Conservation (phyloP, 2,329 filamentous ascomycete species). For the Hirsutella minnesotensis region DNA sequence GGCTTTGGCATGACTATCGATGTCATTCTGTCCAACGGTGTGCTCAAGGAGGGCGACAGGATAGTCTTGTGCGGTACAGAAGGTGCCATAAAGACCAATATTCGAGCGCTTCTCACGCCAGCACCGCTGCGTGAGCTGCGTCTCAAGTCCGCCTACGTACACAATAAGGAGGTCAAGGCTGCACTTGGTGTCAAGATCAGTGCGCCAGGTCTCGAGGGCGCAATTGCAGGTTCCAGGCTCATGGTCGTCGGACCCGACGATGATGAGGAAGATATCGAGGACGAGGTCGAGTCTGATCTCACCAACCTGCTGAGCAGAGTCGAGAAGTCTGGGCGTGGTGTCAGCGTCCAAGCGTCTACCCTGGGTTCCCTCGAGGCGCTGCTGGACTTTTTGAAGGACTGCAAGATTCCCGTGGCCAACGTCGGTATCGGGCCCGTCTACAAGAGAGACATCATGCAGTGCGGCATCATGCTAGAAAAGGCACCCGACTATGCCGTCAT, state of each 20-base stretch:
- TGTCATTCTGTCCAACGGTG: slow-evolving; percentile 91
- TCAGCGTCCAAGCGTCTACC: slow-evolving; percentile 93
- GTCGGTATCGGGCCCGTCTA: slow-evolving; percentile 96
- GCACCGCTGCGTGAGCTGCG: slow-evolving; percentile 88
- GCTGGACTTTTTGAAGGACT: slow-evolving; percentile 88
- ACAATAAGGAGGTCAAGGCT: slow-evolving; percentile 99
- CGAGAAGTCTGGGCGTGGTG: slow-evolving; percentile 83
- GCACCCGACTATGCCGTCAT: slow-evolving; percentile 93
- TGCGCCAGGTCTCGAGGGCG: slow-evolving; percentile 86
- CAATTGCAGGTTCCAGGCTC: slow-evolving; percentile 90
- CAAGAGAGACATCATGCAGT: slow-evolving; percentile 94
- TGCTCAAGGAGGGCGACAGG: slow-evolving; percentile 84
- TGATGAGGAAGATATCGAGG: slow-evolving; percentile 91
- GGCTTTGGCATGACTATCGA: slow-evolving; percentile 98
- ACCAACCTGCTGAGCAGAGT: slow-evolving; percentile 85
- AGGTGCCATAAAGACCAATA: slow-evolving; percentile 88
- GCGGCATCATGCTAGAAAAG: slow-evolving; percentile 94
- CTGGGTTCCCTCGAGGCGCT: slow-evolving; percentile 93
- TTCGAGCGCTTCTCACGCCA: slow-evolving; percentile 85
- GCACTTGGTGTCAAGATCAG: slow-evolving; percentile 98
- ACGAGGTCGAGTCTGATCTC: slow-evolving; percentile 92
- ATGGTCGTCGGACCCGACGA: slow-evolving; percentile 91
- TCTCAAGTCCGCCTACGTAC: slow-evolving; percentile 90
- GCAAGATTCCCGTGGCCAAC: slow-evolving; percentile 95
- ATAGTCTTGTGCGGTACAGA: slow-evolving; percentile 96